Evolutionary conservation across 2,329 filamentous ascomycete species (phyloP), one percentile per base, ranked within the genome.

Genomic region (Ampelomyces quisqualis): DNA sequence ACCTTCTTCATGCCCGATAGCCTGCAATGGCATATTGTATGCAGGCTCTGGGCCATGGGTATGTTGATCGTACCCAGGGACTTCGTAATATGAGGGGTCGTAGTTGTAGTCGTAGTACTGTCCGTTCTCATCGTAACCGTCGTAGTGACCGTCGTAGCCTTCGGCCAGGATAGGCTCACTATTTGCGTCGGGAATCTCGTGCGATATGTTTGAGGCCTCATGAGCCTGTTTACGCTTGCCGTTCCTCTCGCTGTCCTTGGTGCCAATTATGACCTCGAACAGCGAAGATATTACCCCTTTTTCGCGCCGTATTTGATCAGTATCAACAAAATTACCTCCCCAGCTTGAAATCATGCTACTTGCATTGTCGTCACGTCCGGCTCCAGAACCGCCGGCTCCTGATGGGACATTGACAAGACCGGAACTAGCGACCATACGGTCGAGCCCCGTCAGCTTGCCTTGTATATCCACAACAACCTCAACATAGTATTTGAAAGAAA

Each of bases 381-480:
- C 47, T 47, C 58, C 6, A 51, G 74, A 69, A 45, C 62, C 73
- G 44, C 65, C 71, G 46, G 66, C 70, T 43, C 60, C 69, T 18
- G 68, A 69, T 29, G 58, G 65, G 31, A 58, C 72, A 53, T 51
- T 76, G 62, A 72, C 80, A 55, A 79, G 71, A 37, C 74, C 76
- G 34, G 77, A 67, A 28, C 74, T 77, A 7, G 77, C 79, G 13
- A 83, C 70, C 51, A 80, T 79, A 28, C 82, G 78, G 57, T 89
- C 85, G 49, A 89, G 82, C n/a, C 81, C 81, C 2, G 84, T 81
- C 27, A 96, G 72, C 63, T 89, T 93, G 24, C 91, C 91, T 32
- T 93, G 90, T 0, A 97, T 77, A 62, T 98, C 93, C 15, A 96
- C 81, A 19, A 97, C 84, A 2, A 96, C 88, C 67, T 98, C 93